phyloP scores from a whole-genome alignment of 306 rosid species.

The Inga leiocalycina region DNA sequence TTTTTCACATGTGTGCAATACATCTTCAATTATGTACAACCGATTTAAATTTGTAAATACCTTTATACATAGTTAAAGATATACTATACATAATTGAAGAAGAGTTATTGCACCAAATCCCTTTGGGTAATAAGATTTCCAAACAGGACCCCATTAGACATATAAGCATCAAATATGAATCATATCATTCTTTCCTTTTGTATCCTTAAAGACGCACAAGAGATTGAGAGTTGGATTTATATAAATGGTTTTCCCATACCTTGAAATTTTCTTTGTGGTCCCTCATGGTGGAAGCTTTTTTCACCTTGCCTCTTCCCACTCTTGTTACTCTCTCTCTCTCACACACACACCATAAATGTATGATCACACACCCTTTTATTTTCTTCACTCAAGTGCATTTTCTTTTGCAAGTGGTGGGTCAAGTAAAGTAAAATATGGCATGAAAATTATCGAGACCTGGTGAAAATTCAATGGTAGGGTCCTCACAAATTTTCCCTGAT shows the following conservation, averaged over 20 bases:
- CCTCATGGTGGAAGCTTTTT: neutral
- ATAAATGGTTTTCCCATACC: neutral
- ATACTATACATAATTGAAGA: no score
- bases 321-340: no score
- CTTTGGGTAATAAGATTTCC: no score
- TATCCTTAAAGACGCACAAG: neutral
- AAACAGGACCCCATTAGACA: no score
- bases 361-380: neutral
- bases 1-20: no score
- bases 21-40: no score
- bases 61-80: no score
- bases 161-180: neutral
- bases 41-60: no score
- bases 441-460: neutral
- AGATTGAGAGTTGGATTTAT: neutral
- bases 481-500: neutral
- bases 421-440: neutral
- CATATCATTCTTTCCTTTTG: neutral
- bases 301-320: neutral
- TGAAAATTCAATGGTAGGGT: slow-evolving; percentile 3
- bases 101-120: no score
- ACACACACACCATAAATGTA: neutral
- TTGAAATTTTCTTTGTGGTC: slow-evolving; percentile 26
- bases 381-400: neutral
- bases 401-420: neutral